Base-by-base conservation (phyloP, 75 land plant species). In the Pseudotsuga menziesii region DNA sequence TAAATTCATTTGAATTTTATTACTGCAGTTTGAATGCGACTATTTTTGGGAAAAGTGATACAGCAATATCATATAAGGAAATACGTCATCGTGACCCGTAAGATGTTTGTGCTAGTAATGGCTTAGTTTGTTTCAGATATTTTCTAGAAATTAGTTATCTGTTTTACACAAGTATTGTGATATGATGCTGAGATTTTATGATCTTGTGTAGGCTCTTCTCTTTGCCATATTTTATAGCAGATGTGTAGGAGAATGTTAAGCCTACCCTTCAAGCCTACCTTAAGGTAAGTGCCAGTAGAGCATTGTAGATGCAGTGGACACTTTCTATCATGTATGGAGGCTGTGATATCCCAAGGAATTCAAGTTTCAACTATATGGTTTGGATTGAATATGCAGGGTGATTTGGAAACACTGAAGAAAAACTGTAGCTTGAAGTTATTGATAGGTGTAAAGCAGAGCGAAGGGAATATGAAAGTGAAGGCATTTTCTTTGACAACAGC, bases 61-160 rank as follows among this genome's bases (percentile, higher is more conserved):
- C 92, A 59, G 98, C 94, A 61, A 61, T 82, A 61, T 91, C 96
- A 54, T 77, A 89, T 76, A 90, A 91, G 78, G 98, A 89, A 80
- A 96, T 96, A 57, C 87, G 94, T 26, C 85, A 81, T 3, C 86
- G 89, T 58, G 99, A 93, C 75, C 97, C 97, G 97, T 93, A 84
- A 84, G 92, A 75, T 78, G 61, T 15, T 44, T 66, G 9, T n/a
- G 16, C 36, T 41, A 41, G 44, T 12, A 56, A 36, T 27, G 54
- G 27, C 44, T n/a, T 56, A 58, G 13, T 69, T 57, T 57, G 17
- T 41, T 76, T 58, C 5, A 57, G 0, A 57, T 16, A 17, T 58
- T 74, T 57, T 52, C 60, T 22, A 36, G 5, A n/a, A 55, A 20
- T 35, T 62, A 26, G 4, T 25, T 66, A 44, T 16, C 20, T 15